These are phyloP conservation scores for Lentinula boryana DNA, from an alignment of 768 basidiomycete species.

Conservation along the genomic window DNA sequence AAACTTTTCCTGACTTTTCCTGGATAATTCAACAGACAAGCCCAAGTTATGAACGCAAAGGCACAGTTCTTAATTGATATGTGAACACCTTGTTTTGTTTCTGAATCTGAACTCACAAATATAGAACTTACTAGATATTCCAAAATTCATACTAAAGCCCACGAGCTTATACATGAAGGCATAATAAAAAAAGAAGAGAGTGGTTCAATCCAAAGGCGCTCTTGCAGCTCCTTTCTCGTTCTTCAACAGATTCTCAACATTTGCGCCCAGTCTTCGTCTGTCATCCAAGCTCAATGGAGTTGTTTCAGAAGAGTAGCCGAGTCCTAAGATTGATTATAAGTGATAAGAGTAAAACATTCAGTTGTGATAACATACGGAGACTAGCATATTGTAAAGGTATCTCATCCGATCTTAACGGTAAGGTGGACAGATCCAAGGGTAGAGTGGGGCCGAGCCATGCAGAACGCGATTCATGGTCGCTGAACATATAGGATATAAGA, in stretches of 20 bases:
- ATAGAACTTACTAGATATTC: not conserved
- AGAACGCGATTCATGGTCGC: conserved; percentile 64
- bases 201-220: conserved; percentile 35
- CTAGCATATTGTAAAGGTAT: conserved; percentile 67
- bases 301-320: conserved; percentile 59
- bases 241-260: conserved; percentile 52
- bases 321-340: conserved; percentile 30
- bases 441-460: conserved; percentile 73
- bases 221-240: conserved; percentile 65
- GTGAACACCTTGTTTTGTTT: no score
- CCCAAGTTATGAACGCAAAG: no score
- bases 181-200: not conserved
- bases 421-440: conserved; percentile 54
- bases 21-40: no score
- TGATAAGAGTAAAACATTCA: not conserved
- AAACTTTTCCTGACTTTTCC: no score
- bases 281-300: conserved; percentile 52
- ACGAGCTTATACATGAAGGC: not conserved
- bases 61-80: no score
- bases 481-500: conserved; percentile 17
- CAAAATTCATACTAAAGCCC: not conserved
- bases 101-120: no score
- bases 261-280: conserved; percentile 52
- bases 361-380: conserved; percentile 39
- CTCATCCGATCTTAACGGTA: conserved; percentile 45